These are phyloP conservation scores for Aureobasidium leucospermi DNA, from an alignment of 2,329 filamentous ascomycete species.

Conservation along the genomic window DNA sequence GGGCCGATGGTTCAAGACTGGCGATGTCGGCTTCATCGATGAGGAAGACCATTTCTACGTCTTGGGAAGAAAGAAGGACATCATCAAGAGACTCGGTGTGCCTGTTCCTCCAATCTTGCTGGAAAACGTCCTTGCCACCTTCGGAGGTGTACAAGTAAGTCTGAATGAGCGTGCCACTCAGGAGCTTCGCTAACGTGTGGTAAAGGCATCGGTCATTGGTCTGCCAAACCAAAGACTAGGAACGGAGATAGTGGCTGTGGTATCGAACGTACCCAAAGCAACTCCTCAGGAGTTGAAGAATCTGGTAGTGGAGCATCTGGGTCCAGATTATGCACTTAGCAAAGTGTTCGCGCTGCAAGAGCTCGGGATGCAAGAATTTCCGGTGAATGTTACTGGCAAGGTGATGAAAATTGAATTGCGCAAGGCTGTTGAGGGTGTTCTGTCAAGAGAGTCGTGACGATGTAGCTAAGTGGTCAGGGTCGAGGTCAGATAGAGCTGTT, in stretches of 20 bases:
- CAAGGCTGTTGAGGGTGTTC: neutral
- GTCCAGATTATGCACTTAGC: neutral
- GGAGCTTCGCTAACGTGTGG: neutral
- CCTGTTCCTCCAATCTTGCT: conserved; percentile 1
- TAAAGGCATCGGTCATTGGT: neutral
- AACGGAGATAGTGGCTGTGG: neutral
- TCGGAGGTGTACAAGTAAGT: neutral
- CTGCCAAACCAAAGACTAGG: neutral
- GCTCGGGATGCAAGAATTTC: neutral
- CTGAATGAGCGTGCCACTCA: neutral
- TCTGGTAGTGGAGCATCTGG: neutral
- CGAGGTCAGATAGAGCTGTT: too few relatives aligned
- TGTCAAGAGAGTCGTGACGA: neutral
- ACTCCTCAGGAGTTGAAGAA: neutral
- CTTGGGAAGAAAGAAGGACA: neutral
- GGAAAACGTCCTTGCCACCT: neutral
- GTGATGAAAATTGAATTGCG: conserved; percentile 9
- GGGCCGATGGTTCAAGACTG: conserved; percentile 1
- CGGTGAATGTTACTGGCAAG: conserved; percentile 1
- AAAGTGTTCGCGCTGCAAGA: conserved; percentile 5
- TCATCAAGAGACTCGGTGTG: neutral
- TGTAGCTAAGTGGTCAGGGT: neutral
- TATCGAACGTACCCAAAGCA: neutral
- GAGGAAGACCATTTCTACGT: neutral
- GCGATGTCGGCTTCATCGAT: neutral